These are phyloP conservation scores for Triticum urartu DNA, from an alignment of 176 grass and related monocot species.

Conservation along the genomic window DNA sequence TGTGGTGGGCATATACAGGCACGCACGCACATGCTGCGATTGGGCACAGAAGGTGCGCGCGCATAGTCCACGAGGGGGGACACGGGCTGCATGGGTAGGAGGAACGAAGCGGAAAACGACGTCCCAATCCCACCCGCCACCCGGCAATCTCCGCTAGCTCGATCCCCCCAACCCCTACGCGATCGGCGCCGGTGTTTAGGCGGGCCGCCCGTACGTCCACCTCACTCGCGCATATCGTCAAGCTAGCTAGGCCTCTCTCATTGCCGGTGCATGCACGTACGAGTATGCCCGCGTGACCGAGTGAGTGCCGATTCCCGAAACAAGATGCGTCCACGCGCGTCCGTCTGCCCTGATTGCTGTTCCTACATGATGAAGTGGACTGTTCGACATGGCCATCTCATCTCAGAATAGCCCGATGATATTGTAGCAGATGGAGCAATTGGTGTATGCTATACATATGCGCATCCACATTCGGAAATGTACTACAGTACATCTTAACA, in stretches of 20 bases:
- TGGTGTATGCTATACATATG: neutral
- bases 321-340: neutral
- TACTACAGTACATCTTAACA: neutral
- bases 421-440: neutral
- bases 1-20: neutral
- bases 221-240: neutral
- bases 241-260: neutral
- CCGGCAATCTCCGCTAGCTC: neutral
- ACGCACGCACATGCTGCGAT: constrained; percentile 3
- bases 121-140: neutral
- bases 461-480: neutral
- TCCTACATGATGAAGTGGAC: constrained; percentile 7
- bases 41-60: neutral
- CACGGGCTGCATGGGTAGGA: constrained; percentile 17
- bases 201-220: constrained; percentile 1
- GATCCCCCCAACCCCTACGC: neutral
- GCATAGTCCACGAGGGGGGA: neutral
- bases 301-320: neutral
- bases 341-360: neutral
- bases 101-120: constrained; percentile 13
- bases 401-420: neutral
- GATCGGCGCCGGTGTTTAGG: neutral
- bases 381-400: neutral
- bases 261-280: neutral
- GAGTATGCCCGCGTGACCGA: neutral